Base-by-base conservation (phyloP, 177 flowering plant species). In the Vitis hybrid region DNA sequence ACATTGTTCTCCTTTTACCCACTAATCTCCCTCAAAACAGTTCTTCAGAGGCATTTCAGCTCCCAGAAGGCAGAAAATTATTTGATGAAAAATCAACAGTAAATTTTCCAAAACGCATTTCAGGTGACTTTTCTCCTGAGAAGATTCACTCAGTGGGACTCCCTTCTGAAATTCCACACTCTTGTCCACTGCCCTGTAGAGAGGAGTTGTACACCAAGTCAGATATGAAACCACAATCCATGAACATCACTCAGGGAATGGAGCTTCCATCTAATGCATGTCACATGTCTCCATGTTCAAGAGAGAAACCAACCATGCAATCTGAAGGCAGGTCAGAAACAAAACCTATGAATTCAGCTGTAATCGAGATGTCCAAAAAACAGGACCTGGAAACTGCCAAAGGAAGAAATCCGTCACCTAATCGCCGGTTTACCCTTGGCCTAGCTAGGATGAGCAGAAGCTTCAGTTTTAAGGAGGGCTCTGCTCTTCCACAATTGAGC, bases 381-480 rank as follows among this genome's bases (percentile, higher is more conserved):
- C 16, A 56, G 52, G 80, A 76, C 24, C 72, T 61, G 8, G 80
- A 71, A 67, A 48, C 62, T 52, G 74, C 69, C 64, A 75, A 74
- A 66, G 78, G 81, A 52, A 81, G 86, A 80, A 72, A 62, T 77
- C 75, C 78, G 8, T 88, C 94, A 57, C 90, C 88, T 19, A 69
- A 62, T 68, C 81, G 72, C 55, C 78, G 81, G 18, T 81, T 84
- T 64, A 84, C 83, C 77, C 69, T 83, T 78, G 77, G 84, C 70
- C 62, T 85, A 55, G 76, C 84, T 67, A 74, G 79, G 75, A 72
- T 86, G 81, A 74, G 80, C 52, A 85, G 84, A 83, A 90, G 95
- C 81, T 76, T 83, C 70, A 92, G 97, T 77, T 86, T 83, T 62
- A 91, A 82, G 78, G 97, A 91, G 70, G 72, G 77, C 64, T 77